Evolutionary conservation across 768 basidiomycete genomes (phyloP), one percentile per base, ranked within the genome.

Genomic region (Boletus vermiculosoides): DNA sequence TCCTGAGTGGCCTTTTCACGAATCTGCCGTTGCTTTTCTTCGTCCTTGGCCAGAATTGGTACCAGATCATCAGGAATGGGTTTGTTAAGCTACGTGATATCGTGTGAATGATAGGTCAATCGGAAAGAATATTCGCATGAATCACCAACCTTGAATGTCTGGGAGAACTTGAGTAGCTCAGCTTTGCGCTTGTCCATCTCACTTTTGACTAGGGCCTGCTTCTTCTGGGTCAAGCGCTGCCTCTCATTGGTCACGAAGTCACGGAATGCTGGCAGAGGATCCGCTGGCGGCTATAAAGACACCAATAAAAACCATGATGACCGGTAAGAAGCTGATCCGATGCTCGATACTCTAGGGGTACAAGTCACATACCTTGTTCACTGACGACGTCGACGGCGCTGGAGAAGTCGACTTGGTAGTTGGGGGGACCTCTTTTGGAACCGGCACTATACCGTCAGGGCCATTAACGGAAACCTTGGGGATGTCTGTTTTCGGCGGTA

Each of bases 131-230:
- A 18, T 23, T 42, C 2, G 23, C 18, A 5, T 30, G n/a, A 45
- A 57, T 50, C 20, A 63, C 80, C 45, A 45, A 94, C 95, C 84
- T 97, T 96, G 86, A 99, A 99, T 63, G 75, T 88, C 72, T 91
- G 82, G 61, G 92, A 93, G 74, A 98, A 99, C 73, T 90, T 91
- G 70, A 94, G 82, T 37, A 98, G 78, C 42, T 98, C 96, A 11
- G 93, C 90, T 78, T 97, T 85, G 59, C 91, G 86, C 69, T 91
- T 92, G 73, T 98, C 94, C 85, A 95, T 91, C 71, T 98, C 95
- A 66, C 81, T 90, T 81, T 94, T 95, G 50, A 86, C 84, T 45
- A 95, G 74, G 15, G 89, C 87, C 66, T 93, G 91, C 71, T 91
- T 85, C 82, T 95, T 96, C 76, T 93, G 88, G 45, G 90, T 88